Evolutionary conservation across 176 grass and related monocot species (phyloP), one percentile per base, ranked within the genome.

Genomic region (Lolium multiflorum): DNA sequence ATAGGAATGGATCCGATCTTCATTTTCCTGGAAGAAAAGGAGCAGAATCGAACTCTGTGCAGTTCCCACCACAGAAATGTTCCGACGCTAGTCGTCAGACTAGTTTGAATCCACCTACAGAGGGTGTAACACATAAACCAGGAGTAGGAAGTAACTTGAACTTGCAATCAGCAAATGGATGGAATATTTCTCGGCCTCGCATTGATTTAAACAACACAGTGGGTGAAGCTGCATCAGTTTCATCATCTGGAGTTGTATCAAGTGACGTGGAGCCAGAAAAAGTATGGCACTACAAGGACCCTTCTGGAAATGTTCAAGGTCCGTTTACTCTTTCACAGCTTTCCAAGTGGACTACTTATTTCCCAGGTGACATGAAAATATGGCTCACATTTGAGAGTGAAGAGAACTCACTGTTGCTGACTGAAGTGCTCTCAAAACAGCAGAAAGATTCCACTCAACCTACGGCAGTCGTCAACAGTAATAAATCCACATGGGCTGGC

Each of bases 221-320:
- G 9, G 66, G 38, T 85, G 92, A 94, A 86, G 56, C 76, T 84
- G 28, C 85, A 62, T 61, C 87, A 39, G 63, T 89, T 68, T 55
- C 84, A 51, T 83, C 81, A 71, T 72, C 74, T 84, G 85, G 43
- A 61, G 62, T 70, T 88, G 22, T 84, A 71, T 85, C 87, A 71
- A 84, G 82, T 77, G 64, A 74, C 25, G 82, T 7, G 4, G 97
- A 94, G 72, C 88, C 85, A 81, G 97, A 99, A 85, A 94, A 90
- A 43, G 94, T 99, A 17, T 99, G 97, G 97, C 90, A 94, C 62
- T 99, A 99, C 77, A 94, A 84, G 88, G 94, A 99, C 74, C 94
- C 97, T 41, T 84, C 68, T 78, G 97, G 97, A 91, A 90, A 70
- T 84, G 85, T 94, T 87, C 94, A 94, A 69, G 97, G 97, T 1